A percentile compares a stretch with the other conserved stretches of the same genome.
phyloP scores from a whole-genome alignment of 495 filamentous ascomycete genomes.

The Amniculicola lignicola region DNA sequence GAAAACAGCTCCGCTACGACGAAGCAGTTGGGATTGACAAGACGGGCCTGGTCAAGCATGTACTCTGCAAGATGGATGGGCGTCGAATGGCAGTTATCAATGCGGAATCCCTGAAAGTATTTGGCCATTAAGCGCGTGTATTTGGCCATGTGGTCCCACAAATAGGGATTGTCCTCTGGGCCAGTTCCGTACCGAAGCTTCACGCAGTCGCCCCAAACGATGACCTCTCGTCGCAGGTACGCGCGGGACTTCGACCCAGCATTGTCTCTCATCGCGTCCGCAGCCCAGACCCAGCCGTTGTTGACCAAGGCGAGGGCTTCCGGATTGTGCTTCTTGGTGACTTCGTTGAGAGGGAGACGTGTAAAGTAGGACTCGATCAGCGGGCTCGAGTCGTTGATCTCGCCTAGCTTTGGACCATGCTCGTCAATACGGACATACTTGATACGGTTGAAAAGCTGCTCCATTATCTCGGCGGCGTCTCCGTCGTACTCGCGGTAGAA shows the following conservation, averaged over 20 bases:
- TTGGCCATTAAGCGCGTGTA: constrained; percentile 94
- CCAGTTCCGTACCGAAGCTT: constrained; percentile 87
- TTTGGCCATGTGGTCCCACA: constrained; percentile 93
- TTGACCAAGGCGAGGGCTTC: constrained; percentile 82
- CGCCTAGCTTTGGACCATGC: constrained; percentile 82
- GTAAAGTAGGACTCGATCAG: constrained; percentile 98
- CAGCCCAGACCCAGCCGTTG: constrained; percentile 99
- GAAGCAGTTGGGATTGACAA: constrained; percentile 81
- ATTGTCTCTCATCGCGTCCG: constrained; percentile 88
- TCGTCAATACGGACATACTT: constrained; percentile 90
- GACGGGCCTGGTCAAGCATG: constrained; percentile 84
- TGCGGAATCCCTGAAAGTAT: constrained; percentile 91
- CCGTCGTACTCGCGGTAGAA: constrained; percentile 88
- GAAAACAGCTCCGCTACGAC: constrained; percentile 97
- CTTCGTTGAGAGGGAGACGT: constrained; percentile 74
- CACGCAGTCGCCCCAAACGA: constrained; percentile 97
- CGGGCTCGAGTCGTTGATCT: constrained; percentile 69
- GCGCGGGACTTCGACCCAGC: constrained; percentile 84
- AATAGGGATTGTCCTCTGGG: constrained; percentile 81
- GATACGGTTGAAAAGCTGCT: constrained; percentile 89
- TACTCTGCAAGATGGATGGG: constrained; percentile 91
- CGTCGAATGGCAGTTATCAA: constrained; percentile 98
- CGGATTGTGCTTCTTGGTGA: constrained; percentile 70
- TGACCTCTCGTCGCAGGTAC: constrained; percentile 90
- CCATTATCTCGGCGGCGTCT: constrained; percentile 76